Evolutionary conservation across 164 flowering plant species (phyloP), one percentile per base, ranked within the genome.

Genomic region (Tetracentron sinense): DNA sequence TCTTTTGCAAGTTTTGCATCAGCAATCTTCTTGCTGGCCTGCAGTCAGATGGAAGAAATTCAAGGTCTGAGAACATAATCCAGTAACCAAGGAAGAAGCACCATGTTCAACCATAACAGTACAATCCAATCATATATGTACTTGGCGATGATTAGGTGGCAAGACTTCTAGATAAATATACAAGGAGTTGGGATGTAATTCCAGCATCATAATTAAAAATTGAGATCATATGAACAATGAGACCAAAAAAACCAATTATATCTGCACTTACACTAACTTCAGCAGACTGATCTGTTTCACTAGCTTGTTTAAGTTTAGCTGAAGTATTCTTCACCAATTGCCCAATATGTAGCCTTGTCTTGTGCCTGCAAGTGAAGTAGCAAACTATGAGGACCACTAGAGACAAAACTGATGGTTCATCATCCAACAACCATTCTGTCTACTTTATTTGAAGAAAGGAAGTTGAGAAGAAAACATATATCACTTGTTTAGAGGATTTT

Each of bases 1-100:
- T 89, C 96, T 62, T 81, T 89, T 49, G 96, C 88, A 68, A 85
- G 92, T 61, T 89, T 89, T 44, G 92, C 92, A 77, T 89, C 96
- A 4, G 83, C 75, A 50, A 89, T 80, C 79, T 83, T 89, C 76
- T 83, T 89, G 73, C 74, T 77, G 27, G 85, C 81, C 96, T 86
- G 85, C 66, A 75, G 28, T 60, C 51, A 21, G 22, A 58, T 4
- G 57, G 50, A 26, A 48, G 11, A 60, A n/a, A 21, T 61, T 42
- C 58, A 71, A 33, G 31, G 27, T 48, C 25, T 60, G 22, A 56
- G 23, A 51, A 54, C 4, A 48, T 35, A 21, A 49, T 11, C 54
- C 15, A 5, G 15, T 12, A 1, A 7, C 46, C 31, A 26, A 25
- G 14, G 26, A 33, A 33, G 38, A 33, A 33, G 38, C 8, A 33